phyloP scores from a whole-genome alignment of 2,329 filamentous ascomycete species.

The Sporothrix inflata region DNA sequence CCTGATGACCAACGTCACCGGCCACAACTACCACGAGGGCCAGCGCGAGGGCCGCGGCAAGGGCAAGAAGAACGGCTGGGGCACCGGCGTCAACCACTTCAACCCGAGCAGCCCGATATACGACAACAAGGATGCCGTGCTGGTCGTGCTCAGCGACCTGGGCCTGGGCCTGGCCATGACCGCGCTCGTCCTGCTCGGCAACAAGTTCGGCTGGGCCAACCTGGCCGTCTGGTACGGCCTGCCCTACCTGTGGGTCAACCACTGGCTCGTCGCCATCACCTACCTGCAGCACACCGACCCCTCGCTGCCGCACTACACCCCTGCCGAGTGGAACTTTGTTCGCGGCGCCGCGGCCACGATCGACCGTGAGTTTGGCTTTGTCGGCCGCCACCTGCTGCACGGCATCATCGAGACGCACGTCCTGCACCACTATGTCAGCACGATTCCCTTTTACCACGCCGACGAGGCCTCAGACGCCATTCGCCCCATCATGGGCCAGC shows the following conservation, averaged over 20 bases:
- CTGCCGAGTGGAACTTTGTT: conserved; percentile 85
- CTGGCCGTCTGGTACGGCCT: conserved; percentile 92
- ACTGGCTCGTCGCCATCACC: conserved; percentile 98
- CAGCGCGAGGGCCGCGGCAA: conserved; percentile 91
- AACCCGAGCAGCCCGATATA: conserved; percentile 84
- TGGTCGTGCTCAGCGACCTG: conserved; percentile 84
- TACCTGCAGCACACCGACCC: conserved; percentile 97
- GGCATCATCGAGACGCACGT: conserved; percentile 97
- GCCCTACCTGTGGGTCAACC: conserved; percentile 97
- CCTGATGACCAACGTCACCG: conserved; percentile 87
- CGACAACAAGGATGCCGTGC: conserved; percentile 85
- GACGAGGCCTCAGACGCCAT: conserved; percentile 38
- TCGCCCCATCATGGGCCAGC: conserved; percentile 88
- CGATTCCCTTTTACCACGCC: conserved; percentile 65
- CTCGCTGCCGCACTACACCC: conserved; percentile 85
- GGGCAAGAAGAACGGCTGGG: conserved; percentile 84
- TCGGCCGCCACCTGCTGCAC: conserved; percentile 85
- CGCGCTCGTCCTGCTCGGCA: conserved; percentile 69
- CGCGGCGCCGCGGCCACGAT: conserved; percentile 93
- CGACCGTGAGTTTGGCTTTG: conserved; percentile 94
- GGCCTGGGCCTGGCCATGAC: conserved; percentile 68
- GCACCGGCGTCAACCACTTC: conserved; percentile 92
- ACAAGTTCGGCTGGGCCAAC: conserved; percentile 82
- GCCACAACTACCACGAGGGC: conserved; percentile 90
- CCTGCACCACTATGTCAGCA: conserved; percentile 93